Percentiles rank a stretch among this genome's conserved stretches.
These are phyloP conservation scores for Pichia cabralensis DNA, from an alignment of 805 yeast genomes.

Conservation along the genomic window DNA sequence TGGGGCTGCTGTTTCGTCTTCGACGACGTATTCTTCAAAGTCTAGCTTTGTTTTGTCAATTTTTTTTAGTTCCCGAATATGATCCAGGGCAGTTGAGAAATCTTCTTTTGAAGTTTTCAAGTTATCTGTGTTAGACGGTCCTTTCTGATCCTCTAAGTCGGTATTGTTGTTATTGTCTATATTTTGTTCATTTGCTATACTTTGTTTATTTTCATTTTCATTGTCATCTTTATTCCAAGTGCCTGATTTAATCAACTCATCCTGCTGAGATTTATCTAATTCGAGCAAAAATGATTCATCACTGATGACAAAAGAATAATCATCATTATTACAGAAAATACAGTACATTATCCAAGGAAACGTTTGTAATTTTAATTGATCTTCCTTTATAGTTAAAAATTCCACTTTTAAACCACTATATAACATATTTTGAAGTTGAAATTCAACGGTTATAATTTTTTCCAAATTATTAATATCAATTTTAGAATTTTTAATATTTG, in stretches of 20 bases:
- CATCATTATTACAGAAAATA: slow-evolving; percentile 27
- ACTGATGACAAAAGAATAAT: slow-evolving; percentile 21
- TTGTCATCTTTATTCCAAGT: background rate
- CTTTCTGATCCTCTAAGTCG: too few species aligned
- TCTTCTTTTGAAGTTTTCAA: background rate
- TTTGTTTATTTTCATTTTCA: slow-evolving; percentile 1
- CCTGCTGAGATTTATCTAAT: slow-evolving; percentile 8
- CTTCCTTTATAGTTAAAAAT: slow-evolving; percentile 58
- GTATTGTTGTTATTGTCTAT: too few species aligned
- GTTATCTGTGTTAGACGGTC: too few species aligned
- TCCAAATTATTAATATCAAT: slow-evolving; percentile 3
- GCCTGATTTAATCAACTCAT: too few species aligned
- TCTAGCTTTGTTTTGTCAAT: background rate
- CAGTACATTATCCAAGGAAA: slow-evolving; percentile 74
- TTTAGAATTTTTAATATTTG: slow-evolving; percentile 15
- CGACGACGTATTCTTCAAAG: slow-evolving; percentile 23
- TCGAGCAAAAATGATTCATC: too few species aligned
- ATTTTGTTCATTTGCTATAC: background rate
- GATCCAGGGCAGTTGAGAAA: slow-evolving; percentile 9
- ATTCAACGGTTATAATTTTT: slow-evolving; percentile 21
- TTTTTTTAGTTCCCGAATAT: slow-evolving; percentile 2
- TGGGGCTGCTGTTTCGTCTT: slow-evolving; percentile 11
- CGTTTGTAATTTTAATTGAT: slow-evolving; percentile 42
- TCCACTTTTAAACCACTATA: slow-evolving; percentile 60
- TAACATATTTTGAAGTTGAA: slow-evolving; percentile 55